Base-by-base conservation (phyloP, 768 basidiomycete species). In the Boletus tylopilopsis region DNA sequence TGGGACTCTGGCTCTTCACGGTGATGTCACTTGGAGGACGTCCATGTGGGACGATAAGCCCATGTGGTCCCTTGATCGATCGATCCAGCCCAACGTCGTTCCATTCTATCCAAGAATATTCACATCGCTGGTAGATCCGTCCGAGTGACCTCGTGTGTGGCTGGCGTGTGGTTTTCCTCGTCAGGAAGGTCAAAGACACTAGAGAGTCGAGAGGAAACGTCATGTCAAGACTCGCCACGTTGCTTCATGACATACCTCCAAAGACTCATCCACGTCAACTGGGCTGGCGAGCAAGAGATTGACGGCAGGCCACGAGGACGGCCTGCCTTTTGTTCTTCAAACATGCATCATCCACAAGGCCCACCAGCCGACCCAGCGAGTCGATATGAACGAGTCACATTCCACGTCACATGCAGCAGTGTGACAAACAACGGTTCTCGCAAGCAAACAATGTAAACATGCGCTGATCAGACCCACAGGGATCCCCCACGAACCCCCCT, bases 381-480 rank as follows among this genome's bases (percentile, higher is more conserved):
- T 22, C 35, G 16, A 30, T 25, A 58, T 33, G 19, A 45, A 59
- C n/a, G 32, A 10, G 23, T 23, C n/a, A 33, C 18, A 48, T 40
- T 37, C 46, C 43, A 53, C n/a, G 39, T 34, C 57, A 37, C 42
- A 44, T 12, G 35, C 24, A 16, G 35, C 24, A 16, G 15, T n/a
- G 33, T 7, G n/a, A 34, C 33, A 34, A 34, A 15, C 29, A 6
- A 16, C 33, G 15, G 33, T 34, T 34, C 33, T 16, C 30, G 21
- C 39, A 42, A 22, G 27, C 41, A 25, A 18, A 30, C 27, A 10
- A 25, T 21, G 21, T 30, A 35, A n/a, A n/a, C 45, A 47, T 19
- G 25, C 25, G 36, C n/a, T n/a, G n/a, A n/a, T 56, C 45, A 58
- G n/a, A 46, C 55, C 64, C 53, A 59, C 43, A 51, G 34, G 4